phyloP scores from a whole-genome alignment of 1,284 basidiomycete genomes.

The Cutaneotrichosporon dermatis region DNA sequence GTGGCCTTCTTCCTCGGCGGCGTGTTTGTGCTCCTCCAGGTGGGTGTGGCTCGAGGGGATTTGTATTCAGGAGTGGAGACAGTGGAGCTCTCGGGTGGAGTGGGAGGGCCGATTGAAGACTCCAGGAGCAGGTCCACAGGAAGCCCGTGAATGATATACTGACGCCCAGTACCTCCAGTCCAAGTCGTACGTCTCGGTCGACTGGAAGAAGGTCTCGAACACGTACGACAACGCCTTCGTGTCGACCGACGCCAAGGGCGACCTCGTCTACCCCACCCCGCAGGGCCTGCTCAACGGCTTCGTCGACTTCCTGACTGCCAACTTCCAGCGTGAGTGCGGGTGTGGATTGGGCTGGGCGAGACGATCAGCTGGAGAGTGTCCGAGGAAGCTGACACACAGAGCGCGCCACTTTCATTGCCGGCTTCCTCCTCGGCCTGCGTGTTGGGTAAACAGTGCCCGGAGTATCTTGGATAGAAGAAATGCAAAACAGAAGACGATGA shows the following conservation, averaged over 20 bases:
- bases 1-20: conserved; percentile 81
- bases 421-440: conserved; percentile 52
- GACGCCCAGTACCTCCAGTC: conserved; percentile 66
- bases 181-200: conserved; percentile 64
- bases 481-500: not conserved
- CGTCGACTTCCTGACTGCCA: conserved; percentile 80
- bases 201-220: conserved; percentile 63
- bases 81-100: too few relatives aligned
- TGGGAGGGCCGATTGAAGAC: too few relatives aligned
- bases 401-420: conserved; percentile 54
- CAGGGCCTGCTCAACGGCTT: conserved; percentile 65
- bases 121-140: too few relatives aligned
- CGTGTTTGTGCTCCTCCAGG: conserved; percentile 80
- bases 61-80: too few relatives aligned
- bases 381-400: conserved; percentile 26
- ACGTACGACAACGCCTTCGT: conserved; percentile 70
- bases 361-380: too few relatives aligned
- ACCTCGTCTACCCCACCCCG: conserved; percentile 59
- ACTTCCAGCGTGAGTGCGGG: conserved; percentile 66
- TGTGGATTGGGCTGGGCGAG: too few relatives aligned
- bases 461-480: too few relatives aligned
- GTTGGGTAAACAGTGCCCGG: conserved; percentile 44
- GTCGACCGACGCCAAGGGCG: conserved; percentile 57
- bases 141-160: not conserved
- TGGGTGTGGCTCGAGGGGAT: conserved; percentile 38